phyloP scores from a whole-genome alignment of 2,329 filamentous ascomycete species.

The Colletotrichum melonis region DNA sequence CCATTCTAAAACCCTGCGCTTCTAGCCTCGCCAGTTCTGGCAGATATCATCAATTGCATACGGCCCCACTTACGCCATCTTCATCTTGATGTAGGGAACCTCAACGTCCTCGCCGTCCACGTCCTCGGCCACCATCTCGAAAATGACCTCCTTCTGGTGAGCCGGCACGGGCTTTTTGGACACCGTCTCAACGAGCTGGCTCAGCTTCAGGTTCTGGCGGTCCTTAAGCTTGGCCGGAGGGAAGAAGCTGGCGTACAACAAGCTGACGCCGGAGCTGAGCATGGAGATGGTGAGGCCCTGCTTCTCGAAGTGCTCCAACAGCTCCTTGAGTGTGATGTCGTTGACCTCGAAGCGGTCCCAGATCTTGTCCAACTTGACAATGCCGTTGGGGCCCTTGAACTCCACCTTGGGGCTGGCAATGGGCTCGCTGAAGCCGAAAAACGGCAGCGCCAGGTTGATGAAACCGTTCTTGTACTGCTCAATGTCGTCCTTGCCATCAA shows the following conservation, averaged over 20 bases:
- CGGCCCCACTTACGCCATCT: slow-evolving; percentile 58
- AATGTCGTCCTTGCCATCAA: slow-evolving; percentile 95
- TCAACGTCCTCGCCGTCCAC: slow-evolving; percentile 92
- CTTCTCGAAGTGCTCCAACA: slow-evolving; percentile 83
- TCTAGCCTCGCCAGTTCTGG: neutral
- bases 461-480: slow-evolving; percentile 99
- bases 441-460: slow-evolving; percentile 93
- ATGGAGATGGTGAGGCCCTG: slow-evolving; percentile 87
- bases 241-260: slow-evolving; percentile 96
- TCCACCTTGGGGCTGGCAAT: slow-evolving; percentile 93
- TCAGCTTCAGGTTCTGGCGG: slow-evolving; percentile 84
- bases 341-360: slow-evolving; percentile 97
- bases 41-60: neutral
- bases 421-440: slow-evolving; percentile 98
- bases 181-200: slow-evolving; percentile 86
- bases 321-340: slow-evolving; percentile 85
- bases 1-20: neutral
- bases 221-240: slow-evolving; percentile 83
- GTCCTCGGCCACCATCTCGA: slow-evolving; percentile 95
- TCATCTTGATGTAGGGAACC: slow-evolving; percentile 95
- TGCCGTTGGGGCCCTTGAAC: slow-evolving; percentile 83
- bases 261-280: slow-evolving; percentile 96
- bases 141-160: slow-evolving; percentile 95
- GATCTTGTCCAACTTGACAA: slow-evolving; percentile 91
- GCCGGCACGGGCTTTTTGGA: slow-evolving; percentile 92